Percentiles rank a stretch among this genome's conserved stretches.
Evolutionary conservation across 768 basidiomycete genomes (phyloP).

Genomic region (Xerocomellus intermedius): DNA sequence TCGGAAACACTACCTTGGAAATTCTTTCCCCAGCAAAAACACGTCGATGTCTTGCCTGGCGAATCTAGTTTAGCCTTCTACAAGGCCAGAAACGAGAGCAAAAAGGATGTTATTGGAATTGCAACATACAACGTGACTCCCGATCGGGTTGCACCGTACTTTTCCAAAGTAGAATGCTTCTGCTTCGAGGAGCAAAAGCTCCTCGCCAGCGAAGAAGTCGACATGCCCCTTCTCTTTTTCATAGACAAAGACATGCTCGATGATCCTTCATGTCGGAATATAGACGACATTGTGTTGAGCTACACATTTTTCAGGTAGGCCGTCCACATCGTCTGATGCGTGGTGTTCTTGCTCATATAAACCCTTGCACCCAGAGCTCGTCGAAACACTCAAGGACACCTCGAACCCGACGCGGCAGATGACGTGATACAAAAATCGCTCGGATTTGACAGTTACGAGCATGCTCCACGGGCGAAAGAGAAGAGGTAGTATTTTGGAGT

Average conservation of each 20-base stretch:
- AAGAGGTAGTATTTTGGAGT: background rate
- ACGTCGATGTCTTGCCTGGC: conserved; percentile 87
- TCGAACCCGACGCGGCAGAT: conserved; percentile 88
- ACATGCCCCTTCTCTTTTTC: conserved; percentile 98
- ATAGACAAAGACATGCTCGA: conserved; percentile 97
- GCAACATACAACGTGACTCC: conserved; percentile 99
- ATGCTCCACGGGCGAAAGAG: conserved; percentile 33
- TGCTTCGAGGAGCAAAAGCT: conserved; percentile 99
- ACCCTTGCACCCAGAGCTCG: conserved; percentile 58
- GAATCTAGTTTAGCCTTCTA: conserved; percentile 98
- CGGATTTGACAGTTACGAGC: conserved; percentile 69
- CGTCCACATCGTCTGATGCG: background rate
- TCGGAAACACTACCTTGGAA: conserved; percentile 90
- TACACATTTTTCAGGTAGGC: conserved; percentile 95
- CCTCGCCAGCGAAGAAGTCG: conserved; percentile 92
- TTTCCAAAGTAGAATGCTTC: conserved; percentile 99
- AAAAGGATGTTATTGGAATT: conserved; percentile 93
- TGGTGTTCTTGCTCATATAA: background rate
- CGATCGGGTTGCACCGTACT: conserved; percentile 95
- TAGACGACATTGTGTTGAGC: conserved; percentile 90
- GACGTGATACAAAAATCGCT: conserved; percentile 76
- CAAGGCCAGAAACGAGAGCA: conserved; percentile 81
- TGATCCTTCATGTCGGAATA: conserved; percentile 80
- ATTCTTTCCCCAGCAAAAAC: conserved; percentile 89
- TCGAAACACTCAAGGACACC: conserved; percentile 78